These are phyloP conservation scores for Boletales sp. DNA, from an alignment of 768 basidiomycete genomes.

Conservation along the genomic window DNA sequence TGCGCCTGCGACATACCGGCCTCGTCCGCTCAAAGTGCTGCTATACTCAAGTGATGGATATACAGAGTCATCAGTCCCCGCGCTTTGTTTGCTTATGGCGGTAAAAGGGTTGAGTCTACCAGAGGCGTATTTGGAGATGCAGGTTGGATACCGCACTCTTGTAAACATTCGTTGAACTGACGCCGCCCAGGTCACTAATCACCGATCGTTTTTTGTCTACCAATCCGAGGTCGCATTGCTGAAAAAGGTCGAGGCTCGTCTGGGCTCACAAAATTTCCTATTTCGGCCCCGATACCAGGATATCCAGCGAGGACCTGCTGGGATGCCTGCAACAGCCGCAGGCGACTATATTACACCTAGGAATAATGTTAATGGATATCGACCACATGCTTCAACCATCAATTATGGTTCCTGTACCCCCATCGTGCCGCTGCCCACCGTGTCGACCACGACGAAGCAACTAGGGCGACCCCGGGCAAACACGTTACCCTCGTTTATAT, in stretches of 20 bases:
- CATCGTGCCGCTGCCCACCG: background rate
- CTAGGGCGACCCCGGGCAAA: slow-evolving; percentile 60
- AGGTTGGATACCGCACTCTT: slow-evolving; percentile 33
- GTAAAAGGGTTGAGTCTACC: slow-evolving; percentile 63
- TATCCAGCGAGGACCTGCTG: slow-evolving; percentile 16
- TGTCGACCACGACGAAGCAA: slow-evolving; percentile 19
- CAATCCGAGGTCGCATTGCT: slow-evolving; percentile 73
- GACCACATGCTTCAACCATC: slow-evolving; percentile 20
- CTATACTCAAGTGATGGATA: slow-evolving; percentile 86
- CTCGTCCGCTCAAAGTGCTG: slow-evolving; percentile 68
- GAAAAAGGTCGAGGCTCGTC: slow-evolving; percentile 59
- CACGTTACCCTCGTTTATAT: slow-evolving; percentile 61
- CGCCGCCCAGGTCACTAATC: slow-evolving; percentile 48
- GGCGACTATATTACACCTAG: slow-evolving; percentile 10
- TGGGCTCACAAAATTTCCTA: slow-evolving; percentile 27
- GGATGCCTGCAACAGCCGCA: slow-evolving; percentile 1
- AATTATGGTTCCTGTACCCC: slow-evolving; percentile 18
- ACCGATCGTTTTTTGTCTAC: slow-evolving; percentile 91
- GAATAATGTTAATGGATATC: slow-evolving; percentile 12
- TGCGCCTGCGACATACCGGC: slow-evolving; percentile 34
- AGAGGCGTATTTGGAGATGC: slow-evolving; percentile 90
- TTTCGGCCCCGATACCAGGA: slow-evolving; percentile 26
- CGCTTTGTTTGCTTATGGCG: slow-evolving; percentile 84
- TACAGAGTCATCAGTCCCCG: slow-evolving; percentile 88
- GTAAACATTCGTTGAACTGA: background rate